These are phyloP conservation scores for Alternaria ventricosa DNA, from an alignment of 2,329 filamentous ascomycete genomes.

Conservation along the genomic window DNA sequence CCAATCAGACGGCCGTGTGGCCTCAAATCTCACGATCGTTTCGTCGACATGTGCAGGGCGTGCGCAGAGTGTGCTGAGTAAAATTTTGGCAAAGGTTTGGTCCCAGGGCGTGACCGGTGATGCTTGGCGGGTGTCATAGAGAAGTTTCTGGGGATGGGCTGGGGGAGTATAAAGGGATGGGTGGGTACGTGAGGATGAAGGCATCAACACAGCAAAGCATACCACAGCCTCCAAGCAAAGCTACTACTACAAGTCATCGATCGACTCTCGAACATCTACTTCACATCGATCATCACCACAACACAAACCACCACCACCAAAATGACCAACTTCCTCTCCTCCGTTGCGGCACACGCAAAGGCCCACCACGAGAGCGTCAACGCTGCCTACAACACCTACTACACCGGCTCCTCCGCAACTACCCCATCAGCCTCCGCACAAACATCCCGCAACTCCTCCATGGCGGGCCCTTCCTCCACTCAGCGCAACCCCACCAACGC, in stretches of 20 bases:
- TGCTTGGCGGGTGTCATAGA: conserved; percentile 22
- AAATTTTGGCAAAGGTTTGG: conserved; percentile 5
- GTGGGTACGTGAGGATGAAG: conserved; percentile 2
- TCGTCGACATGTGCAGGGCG: conserved; percentile 15
- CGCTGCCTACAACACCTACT: conserved; percentile 34
- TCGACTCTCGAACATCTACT: background rate
- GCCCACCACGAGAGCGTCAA: conserved; percentile 42
- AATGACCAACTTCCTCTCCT: conserved; percentile 34
- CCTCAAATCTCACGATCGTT: conserved; percentile 4
- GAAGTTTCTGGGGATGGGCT: conserved; percentile 3
- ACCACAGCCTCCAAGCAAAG: conserved; percentile 11
- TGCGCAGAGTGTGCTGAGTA: conserved; percentile 13
- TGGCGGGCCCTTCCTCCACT: conserved; percentile 18
- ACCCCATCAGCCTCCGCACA: conserved; percentile 12
- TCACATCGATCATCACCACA: conserved; percentile 1
- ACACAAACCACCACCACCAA: conserved; percentile 16
- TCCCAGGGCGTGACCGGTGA: conserved; percentile 10
- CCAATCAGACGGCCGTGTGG: conserved; percentile 9
- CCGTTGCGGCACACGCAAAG: conserved; percentile 34
- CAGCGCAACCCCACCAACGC: conserved; percentile 24
- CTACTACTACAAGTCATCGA: background rate
- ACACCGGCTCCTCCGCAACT: conserved; percentile 18
- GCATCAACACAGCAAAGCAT: conserved; percentile 16
- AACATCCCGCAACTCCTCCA: conserved; percentile 27
- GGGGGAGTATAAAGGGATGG: conserved; percentile 21